Base-by-base conservation (phyloP, 2,329 filamentous ascomycete genomes). In the Fusarium chlamydosporum region DNA sequence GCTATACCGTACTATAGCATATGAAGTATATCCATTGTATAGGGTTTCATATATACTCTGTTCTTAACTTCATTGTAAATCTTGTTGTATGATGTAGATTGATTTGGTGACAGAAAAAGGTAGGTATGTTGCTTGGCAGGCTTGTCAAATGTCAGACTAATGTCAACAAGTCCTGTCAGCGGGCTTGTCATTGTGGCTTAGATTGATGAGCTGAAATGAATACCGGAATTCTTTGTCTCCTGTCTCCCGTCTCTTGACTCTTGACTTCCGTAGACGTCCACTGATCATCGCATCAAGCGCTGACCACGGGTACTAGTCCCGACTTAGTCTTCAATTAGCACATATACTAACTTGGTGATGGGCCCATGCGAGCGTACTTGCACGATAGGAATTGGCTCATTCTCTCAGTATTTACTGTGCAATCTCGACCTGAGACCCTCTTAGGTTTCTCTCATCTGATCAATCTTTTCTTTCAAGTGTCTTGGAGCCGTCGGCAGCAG, bases 221-320 rank as follows among this genome's bases (percentile, higher is more conserved):
- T 67, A 35, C 67, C 54, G 53, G 23, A 57, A 45, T 50, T 34
- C 46, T 47, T 35, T 59, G 18, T 55, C 56, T 37, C 47, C 55
- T 60, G 35, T 46, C 27, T 46, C n/a, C 18, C 33, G 18, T n/a
- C 46, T 50, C n/a, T 50, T 50, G 47, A 50, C 38, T 41, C 20
- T 65, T 45, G 37, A 60, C 52, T 68, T 50, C 45, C 61, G 35
- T 31, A 35, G 35, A 45, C 13, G 59, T n/a, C 45, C 53, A 45
- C 62, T 59, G 66, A 70, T 69, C 67, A 64, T 59, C 67, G 26
- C 66, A 50, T 53, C 66, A 64, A 69, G 56, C 50, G 53, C 66
- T 69, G 62, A 70, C 66, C 23, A 43, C 48, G 42, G 56, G 18
- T 55, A 45, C 66, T 63, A 59, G 66, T 46, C 35, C 65, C 56